Evolutionary conservation across 371 early-diverging fungal species (phyloP), one percentile per base, ranked within the genome.

Genomic region (Lichtheimia ramosa): DNA sequence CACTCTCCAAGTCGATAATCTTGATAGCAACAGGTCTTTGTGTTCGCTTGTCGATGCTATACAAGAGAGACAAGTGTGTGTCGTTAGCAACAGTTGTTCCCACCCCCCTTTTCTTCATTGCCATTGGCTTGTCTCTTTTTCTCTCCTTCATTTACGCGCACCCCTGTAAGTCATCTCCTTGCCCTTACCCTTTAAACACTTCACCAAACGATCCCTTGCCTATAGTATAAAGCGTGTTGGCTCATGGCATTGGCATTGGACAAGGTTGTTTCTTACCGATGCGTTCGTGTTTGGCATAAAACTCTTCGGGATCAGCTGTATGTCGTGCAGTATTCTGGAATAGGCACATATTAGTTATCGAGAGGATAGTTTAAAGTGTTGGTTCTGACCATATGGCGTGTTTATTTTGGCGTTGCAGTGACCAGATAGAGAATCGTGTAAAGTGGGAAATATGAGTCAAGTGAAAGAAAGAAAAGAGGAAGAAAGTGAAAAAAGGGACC

Each of bases 131-230:
- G 20, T 40, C 6, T 73, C 83, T 67, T 73, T 52, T 43, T 48
- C 27, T 15, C 39, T 48, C 27, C 74, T 81, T 16, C 78, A 68
- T 58, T 75, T 59, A 28, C 34, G 34, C 34, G 34, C 34, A 8
- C 34, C 34, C 34, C 34, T 34, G 34, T 34, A 34, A 34, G 6
- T 48, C 58, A 49, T 27, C 58, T 39, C 42, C 65, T 46, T 46
- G 46, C 46, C 18, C 46, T 79, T 88, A 92, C 92, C 92, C 93
- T 86, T 91, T 92, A 62, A 77, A 94, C 2, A 95, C 95, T 66
- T 93, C 94, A 61, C 95, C 95, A 79, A 94, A 95, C 18, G 95
- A 93, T 40, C 95, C 95, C 64, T 90, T 90, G 61, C 93, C 90
- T 90, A 34, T 46, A 39, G 21, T 90, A 34, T 46, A 39, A 39